Percentiles rank a stretch among this genome's conserved stretches.
Conservation (phyloP, 106 monocot genomes). For the Acanthochlamys bracteata region DNA sequence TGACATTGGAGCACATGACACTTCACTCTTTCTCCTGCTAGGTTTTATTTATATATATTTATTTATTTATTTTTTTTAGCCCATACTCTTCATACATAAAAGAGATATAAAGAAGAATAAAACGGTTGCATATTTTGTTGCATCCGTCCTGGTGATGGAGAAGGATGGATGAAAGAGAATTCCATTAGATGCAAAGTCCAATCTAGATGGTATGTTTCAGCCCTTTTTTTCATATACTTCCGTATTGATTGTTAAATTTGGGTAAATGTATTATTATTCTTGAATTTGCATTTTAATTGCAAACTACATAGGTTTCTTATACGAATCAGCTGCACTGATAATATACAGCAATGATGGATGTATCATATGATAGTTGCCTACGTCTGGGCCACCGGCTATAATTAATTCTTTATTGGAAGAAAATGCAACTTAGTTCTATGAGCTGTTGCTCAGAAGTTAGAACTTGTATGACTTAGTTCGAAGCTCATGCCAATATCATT, state of each 20-base stretch:
- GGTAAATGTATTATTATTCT: not conserved
- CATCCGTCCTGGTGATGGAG: not conserved
- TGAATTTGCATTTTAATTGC: not conserved
- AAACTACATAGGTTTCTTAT: no score
- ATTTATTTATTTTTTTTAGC: not conserved
- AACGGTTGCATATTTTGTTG: not conserved
- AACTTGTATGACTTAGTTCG: no score
- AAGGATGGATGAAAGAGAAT: not conserved
- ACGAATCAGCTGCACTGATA: no score
- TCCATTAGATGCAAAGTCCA: not conserved
- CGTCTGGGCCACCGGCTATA: no score
- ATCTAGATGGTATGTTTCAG: constrained; percentile 1
- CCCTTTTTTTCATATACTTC: not conserved
- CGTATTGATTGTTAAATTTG: not conserved
- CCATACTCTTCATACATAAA: not conserved
- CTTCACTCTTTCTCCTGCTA: not conserved
- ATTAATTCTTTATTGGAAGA: no score
- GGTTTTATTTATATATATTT: not conserved
- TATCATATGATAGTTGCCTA: no score
- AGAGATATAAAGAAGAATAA: not conserved
- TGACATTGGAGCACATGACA: no score
- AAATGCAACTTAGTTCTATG: no score
- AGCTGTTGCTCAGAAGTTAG: no score
- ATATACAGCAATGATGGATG: no score
- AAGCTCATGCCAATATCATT: no score